Percentiles rank a stretch among this genome's conserved stretches.
phyloP scores from a whole-genome alignment of 495 filamentous ascomycete species.

The Neurospora sp. region DNA sequence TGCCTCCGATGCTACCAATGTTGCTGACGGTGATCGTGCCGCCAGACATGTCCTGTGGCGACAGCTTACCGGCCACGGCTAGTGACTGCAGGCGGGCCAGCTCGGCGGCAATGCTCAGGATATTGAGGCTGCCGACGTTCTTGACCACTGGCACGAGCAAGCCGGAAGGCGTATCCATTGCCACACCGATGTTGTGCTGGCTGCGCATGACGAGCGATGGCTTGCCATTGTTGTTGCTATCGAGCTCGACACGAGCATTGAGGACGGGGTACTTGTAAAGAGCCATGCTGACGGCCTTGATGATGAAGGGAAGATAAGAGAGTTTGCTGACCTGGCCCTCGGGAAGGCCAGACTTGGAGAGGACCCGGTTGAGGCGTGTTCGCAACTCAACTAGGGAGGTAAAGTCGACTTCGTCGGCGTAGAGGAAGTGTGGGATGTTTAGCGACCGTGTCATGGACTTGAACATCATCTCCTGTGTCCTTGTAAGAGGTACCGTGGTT shows the following conservation, averaged over 20 bases:
- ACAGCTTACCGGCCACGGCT: slow-evolving; percentile 64
- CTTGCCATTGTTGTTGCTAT: slow-evolving; percentile 41
- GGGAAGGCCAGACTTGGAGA: slow-evolving; percentile 32
- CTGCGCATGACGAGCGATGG: slow-evolving; percentile 64
- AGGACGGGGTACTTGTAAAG: slow-evolving; percentile 73
- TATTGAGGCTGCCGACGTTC: slow-evolving; percentile 63
- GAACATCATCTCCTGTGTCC: slow-evolving; percentile 88
- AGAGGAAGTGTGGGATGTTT: slow-evolving; percentile 86
- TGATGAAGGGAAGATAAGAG: slow-evolving; percentile 84
- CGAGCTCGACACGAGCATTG: slow-evolving; percentile 69
- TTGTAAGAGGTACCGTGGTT: slow-evolving; percentile 53
- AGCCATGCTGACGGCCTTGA: slow-evolving; percentile 87
- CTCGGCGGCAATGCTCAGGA: slow-evolving; percentile 68
- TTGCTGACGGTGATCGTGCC: slow-evolving; percentile 95
- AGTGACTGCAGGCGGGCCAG: slow-evolving; percentile 60
- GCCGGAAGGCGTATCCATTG: slow-evolving; percentile 86
- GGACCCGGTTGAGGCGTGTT: slow-evolving; percentile 51
- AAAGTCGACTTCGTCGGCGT: slow-evolving; percentile 77
- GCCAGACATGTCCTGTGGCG: slow-evolving; percentile 64
- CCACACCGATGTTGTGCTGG: slow-evolving; percentile 91
- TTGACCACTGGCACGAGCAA: slow-evolving; percentile 93
- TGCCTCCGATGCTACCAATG: slow-evolving; percentile 93
- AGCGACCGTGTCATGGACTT: slow-evolving; percentile 94
- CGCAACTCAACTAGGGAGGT: slow-evolving; percentile 61
- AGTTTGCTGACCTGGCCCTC: slow-evolving; percentile 46